Evolutionary conservation across 2,329 filamentous ascomycete genomes (phyloP), one percentile per base, ranked within the genome.

Genomic region (Aspergillus persii): DNA sequence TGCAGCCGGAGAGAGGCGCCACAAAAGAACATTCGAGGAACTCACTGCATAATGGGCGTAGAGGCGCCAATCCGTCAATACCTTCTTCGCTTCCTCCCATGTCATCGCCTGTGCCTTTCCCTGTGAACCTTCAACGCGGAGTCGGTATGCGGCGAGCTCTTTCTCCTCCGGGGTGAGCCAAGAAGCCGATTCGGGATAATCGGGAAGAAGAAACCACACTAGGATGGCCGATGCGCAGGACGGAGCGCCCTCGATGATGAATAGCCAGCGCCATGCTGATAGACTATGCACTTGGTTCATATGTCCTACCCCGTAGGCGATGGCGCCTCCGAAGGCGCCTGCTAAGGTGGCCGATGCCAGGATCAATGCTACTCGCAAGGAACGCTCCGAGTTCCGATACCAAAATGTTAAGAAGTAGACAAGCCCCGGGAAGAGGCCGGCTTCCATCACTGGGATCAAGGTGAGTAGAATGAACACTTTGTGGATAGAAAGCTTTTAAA

Each of bases 321-420:
- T 80, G 7, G 82, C 77, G 2, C 83, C 83, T 3, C 82, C 82
- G 65, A 85, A 84, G 0, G 81, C 81, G 36, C 74, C 80, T 63
- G 72, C 83, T 64, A 78, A 81, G 71, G 83, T 84, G n/a, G 72
- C 86, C 74, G 77, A 86, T 70, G 68, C 82, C 53, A 83, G 72
- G 67, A 81, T 77, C 61, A 82, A 79, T 0, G 83, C 82, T 68
- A 89, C 82, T 6, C 86, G 83, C 67, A 85, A 81, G 1, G 80
- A 82, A 23, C 83, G 76, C 68, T 87, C 84, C 3, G 82, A 79
- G 5, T 79, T 76, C 18, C 81, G 80, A 66, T 86, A 86, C 76
- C 83, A 84, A 64, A 84, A 84, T 3, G 80, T 80, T 4, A 82
- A 66, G 61, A 79, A 79, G 62, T 77, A 78, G 8, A 80, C 79